A percentile compares a stretch with the other conserved stretches of the same genome.
Evolutionary conservation across 1,139 yeast genomes (phyloP).

Genomic region (Debaryomycetaceae sp.): DNA sequence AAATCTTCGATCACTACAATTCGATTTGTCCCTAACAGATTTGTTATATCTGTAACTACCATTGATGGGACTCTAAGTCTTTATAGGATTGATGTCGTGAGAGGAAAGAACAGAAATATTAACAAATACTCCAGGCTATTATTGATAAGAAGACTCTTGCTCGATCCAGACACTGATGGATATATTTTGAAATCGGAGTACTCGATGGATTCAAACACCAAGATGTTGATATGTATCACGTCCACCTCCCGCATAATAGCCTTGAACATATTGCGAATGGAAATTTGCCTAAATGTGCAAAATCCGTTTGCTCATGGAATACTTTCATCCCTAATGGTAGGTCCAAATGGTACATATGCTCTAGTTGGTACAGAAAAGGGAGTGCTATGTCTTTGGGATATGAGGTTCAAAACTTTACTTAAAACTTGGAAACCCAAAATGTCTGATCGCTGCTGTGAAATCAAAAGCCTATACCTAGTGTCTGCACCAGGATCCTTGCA

Average conservation of each 20-base stretch:
- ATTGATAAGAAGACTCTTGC: conserved; percentile 40
- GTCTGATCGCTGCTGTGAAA: conserved; percentile 25
- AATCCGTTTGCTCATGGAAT: conserved; percentile 67
- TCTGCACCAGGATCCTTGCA: conserved; percentile 21
- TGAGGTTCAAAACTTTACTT: conserved; percentile 59
- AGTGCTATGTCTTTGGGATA: conserved; percentile 74
- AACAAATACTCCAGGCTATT: conserved; percentile 32
- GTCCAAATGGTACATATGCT: conserved; percentile 53
- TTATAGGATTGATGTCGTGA: conserved; percentile 50
- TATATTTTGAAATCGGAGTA: conserved; percentile 44
- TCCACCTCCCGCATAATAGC: conserved; percentile 51
- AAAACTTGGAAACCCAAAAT: conserved; percentile 60
- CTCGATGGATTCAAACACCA: conserved; percentile 17
- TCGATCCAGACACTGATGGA: conserved; percentile 26
- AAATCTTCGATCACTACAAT: conserved; percentile 47
- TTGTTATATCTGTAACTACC: conserved; percentile 67
- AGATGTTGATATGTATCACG: conserved; percentile 47
- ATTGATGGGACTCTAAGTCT: conserved; percentile 60
- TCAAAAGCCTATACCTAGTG: conserved; percentile 41
- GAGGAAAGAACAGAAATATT: conserved; percentile 33
- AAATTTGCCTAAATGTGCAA: conserved; percentile 35
- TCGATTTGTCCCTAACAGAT: conserved; percentile 54
- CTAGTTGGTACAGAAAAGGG: conserved; percentile 76
- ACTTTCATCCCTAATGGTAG: conserved; percentile 59
- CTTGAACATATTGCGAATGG: conserved; percentile 61